Conservation (phyloP, 2,329 filamentous ascomycete species). For the Trichoderma oligosporum region DNA sequence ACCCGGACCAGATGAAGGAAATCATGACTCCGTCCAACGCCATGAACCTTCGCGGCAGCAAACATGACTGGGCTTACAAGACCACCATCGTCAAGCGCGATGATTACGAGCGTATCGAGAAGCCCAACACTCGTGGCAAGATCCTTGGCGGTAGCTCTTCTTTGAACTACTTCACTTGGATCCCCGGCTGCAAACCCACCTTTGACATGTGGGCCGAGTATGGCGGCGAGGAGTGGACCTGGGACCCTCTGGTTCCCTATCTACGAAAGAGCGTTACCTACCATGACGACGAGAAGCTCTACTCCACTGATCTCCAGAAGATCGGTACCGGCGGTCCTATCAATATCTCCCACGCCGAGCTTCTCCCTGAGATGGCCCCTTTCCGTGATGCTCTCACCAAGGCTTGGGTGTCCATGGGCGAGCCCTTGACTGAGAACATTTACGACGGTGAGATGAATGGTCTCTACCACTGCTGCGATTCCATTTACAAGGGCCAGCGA, state of each 20-base stretch:
- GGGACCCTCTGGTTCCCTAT: conserved; percentile 48
- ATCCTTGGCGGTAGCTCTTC: conserved; percentile 55
- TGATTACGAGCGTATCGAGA: conserved; percentile 59
- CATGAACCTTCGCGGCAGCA: conserved; percentile 50
- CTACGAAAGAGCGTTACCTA: conserved; percentile 56
- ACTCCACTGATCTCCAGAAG: conserved; percentile 44
- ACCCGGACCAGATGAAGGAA: conserved; percentile 47
- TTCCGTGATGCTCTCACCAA: conserved; percentile 49
- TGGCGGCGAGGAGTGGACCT: conserved; percentile 65
- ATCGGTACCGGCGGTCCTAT: conserved; percentile 52
- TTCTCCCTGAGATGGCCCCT: conserved; percentile 47
- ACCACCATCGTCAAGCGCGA: conserved; percentile 56
- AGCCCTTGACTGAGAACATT: conserved; percentile 50
- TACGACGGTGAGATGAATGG: conserved; percentile 54
- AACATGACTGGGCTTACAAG: conserved; percentile 60
- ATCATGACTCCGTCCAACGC: conserved; percentile 52
- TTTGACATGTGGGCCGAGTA: conserved; percentile 69
- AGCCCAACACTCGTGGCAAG: conserved; percentile 60
- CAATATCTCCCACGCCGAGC: conserved; percentile 51
- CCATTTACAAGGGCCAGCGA: conserved; percentile 55
- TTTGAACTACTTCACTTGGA: conserved; percentile 63
- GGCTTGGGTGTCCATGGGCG: conserved; percentile 53
- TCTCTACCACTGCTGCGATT: conserved; percentile 50
- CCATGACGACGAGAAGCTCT: conserved; percentile 50
- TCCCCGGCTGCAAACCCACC: conserved; percentile 54